A percentile compares a stretch with the other conserved stretches of the same genome.
Evolutionary conservation across 768 basidiomycete genomes (phyloP).

Genomic region (Leccinum variicolor): DNA sequence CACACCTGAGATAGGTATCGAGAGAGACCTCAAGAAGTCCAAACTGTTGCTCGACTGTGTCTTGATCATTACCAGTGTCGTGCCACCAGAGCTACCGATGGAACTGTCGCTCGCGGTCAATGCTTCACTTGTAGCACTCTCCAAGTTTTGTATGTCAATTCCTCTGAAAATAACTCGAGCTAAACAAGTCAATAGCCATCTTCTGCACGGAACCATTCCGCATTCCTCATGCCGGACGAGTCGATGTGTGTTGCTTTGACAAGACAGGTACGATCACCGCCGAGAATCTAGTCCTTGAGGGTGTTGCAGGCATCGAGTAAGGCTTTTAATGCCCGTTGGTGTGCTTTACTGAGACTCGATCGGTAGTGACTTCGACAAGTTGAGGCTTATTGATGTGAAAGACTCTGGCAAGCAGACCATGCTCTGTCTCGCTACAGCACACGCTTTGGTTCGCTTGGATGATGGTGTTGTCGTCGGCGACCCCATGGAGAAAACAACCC

Average conservation of each 20-base stretch:
- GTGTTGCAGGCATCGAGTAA: constrained; percentile 87
- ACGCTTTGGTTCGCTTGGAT: constrained; percentile 91
- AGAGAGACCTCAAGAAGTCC: constrained; percentile 88
- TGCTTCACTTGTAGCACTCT: constrained; percentile 87
- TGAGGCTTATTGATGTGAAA: constrained; percentile 74
- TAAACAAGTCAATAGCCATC: constrained; percentile 58
- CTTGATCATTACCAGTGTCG: constrained; percentile 94
- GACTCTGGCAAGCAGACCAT: constrained; percentile 76
- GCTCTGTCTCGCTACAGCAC: constrained; percentile 87
- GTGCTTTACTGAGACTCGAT: constrained; percentile 2
- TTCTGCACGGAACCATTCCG: constrained; percentile 99
- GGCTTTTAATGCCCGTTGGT: constrained; percentile 26
- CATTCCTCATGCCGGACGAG: constrained; percentile 91
- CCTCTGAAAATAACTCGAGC: not conserved
- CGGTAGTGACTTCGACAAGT: constrained; percentile 53
- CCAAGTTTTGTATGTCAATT: constrained; percentile 73
- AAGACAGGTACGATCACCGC: constrained; percentile 99
- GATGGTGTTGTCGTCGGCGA: constrained; percentile 95
- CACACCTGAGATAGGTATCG: constrained; percentile 58
- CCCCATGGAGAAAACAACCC: constrained; percentile 98
- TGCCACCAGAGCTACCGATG: constrained; percentile 98
- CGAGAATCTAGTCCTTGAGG: constrained; percentile 92
- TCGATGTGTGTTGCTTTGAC: constrained; percentile 98
- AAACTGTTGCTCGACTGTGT: constrained; percentile 95
- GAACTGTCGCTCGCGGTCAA: constrained; percentile 96